Evolutionary conservation across 2,329 filamentous ascomycete species (phyloP).

Genomic region (Epichloe elymi): DNA sequence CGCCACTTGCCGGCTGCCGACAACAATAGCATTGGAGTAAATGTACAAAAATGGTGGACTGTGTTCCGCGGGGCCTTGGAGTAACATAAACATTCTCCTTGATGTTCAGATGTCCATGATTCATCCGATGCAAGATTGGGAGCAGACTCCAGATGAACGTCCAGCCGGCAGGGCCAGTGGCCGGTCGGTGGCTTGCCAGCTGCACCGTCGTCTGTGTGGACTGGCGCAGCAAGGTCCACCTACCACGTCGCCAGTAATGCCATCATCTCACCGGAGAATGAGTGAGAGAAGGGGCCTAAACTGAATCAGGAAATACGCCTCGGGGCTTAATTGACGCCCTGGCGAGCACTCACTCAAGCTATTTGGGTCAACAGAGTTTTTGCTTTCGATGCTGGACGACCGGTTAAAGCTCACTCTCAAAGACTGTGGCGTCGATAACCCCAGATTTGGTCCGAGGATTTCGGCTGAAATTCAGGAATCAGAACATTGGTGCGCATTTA

Average conservation of each 20-base stretch:
- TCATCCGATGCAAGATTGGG: not conserved
- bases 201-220: not conserved
- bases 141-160: not conserved
- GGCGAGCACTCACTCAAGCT: not conserved
- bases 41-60: too few species aligned
- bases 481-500: too few species aligned
- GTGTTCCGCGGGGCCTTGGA: too few species aligned
- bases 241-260: not conserved
- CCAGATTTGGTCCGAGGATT: too few species aligned
- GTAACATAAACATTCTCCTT: not conserved
- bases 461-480: too few species aligned
- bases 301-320: not conserved
- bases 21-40: too few species aligned
- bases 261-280: conserved; percentile 1
- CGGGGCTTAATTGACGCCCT: not conserved
- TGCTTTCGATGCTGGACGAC: not conserved
- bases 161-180: not conserved
- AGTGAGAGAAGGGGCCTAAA: conserved; percentile 3
- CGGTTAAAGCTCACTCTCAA: too few species aligned
- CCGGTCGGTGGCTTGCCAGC: not conserved
- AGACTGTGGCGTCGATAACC: not conserved
- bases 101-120: not conserved
- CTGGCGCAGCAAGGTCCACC: not conserved
- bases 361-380: not conserved
- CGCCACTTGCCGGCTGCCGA: too few species aligned